A percentile compares a stretch with the other conserved stretches of the same genome.
Conservation (phyloP, 176 grass and related monocot genomes). For the Carex pumila region DNA sequence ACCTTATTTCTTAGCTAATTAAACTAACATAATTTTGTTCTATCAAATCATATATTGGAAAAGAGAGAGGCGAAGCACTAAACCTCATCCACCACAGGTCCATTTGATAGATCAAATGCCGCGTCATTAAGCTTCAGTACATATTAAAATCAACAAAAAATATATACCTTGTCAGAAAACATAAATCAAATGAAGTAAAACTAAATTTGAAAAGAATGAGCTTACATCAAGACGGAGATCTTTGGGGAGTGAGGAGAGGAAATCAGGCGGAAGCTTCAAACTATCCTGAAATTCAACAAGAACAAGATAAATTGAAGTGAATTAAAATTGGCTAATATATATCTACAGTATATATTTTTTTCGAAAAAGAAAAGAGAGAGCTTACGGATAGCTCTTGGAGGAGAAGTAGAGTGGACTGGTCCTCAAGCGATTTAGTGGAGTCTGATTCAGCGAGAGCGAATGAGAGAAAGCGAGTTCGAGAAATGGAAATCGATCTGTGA, state of each 20-base stretch:
- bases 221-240: constrained; percentile 71
- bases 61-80: constrained; percentile 1
- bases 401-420: constrained; percentile 29
- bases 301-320: background rate
- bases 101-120: constrained; percentile 89
- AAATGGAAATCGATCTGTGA: background rate
- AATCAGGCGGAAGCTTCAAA: constrained; percentile 54
- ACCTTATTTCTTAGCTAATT: background rate
- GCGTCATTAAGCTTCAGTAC: constrained; percentile 76
- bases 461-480: constrained; percentile 15
- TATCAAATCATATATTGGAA: background rate
- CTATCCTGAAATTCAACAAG: constrained; percentile 34
- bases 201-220: too few relatives aligned
- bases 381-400: constrained; percentile 59
- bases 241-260: constrained; percentile 47
- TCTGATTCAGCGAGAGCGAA: constrained; percentile 41
- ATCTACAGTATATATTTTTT: too few relatives aligned
- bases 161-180: background rate
- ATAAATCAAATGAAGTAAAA: background rate
- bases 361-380: background rate
- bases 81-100: constrained; percentile 72
- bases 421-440: constrained; percentile 36
- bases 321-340: too few relatives aligned
- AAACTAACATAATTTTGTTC: background rate
- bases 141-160: background rate